Conservation (phyloP, 495 filamentous ascomycete species). For the Lichenothelia convexa region DNA sequence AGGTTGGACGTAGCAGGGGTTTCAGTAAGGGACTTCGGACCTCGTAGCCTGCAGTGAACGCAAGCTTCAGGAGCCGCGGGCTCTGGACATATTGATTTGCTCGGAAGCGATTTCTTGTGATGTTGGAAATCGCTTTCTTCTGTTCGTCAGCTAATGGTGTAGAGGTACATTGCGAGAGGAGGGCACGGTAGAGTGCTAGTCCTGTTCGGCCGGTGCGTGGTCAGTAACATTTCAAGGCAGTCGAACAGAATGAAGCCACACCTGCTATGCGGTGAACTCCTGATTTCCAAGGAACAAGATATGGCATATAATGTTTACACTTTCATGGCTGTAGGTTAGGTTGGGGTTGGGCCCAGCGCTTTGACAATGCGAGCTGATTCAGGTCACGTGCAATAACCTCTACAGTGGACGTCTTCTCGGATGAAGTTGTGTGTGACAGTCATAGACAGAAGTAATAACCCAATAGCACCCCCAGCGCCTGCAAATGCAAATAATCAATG, state of each 20-base stretch:
- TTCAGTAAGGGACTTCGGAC: constrained; percentile 20
- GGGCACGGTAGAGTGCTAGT: constrained; percentile 52
- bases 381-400: neutral
- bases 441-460: no score
- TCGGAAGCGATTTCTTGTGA: constrained; percentile 38
- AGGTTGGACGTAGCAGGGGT: neutral
- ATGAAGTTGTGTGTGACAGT: no score
- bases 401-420: no score
- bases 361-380: no score
- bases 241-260: no score
- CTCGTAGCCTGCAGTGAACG: constrained; percentile 42
- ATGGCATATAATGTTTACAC: constrained; percentile 2
- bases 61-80: constrained; percentile 12
- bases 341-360: no score
- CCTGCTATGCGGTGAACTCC: constrained; percentile 10
- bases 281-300: constrained; percentile 4
- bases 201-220: neutral
- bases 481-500: no score
- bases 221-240: neutral
- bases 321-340: no score
- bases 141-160: constrained; percentile 27
- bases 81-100: constrained; percentile 34
- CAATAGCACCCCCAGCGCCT: no score
- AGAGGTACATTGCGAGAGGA: constrained; percentile 40
- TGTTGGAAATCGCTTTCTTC: constrained; percentile 22